Evolutionary conservation across 2,329 filamentous ascomycete genomes (phyloP), one percentile per base, ranked within the genome.

Genomic region (Trichoderma breve): DNA sequence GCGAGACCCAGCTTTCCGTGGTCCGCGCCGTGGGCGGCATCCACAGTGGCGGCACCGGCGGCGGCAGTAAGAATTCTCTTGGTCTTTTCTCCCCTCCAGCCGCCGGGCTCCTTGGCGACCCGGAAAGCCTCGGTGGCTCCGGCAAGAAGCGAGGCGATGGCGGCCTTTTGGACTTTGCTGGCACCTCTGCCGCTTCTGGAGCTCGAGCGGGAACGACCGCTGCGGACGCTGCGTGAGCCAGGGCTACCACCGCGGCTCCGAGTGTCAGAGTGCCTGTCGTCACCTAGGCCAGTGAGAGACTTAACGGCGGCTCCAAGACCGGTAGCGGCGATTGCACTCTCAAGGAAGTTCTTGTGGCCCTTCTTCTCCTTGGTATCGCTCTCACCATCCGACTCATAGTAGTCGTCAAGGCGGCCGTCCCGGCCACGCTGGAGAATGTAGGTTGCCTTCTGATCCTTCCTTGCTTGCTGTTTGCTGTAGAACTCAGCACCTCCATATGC

Each of bases 51-150:
- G 73, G 95, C 94, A 82, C 93, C 92, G 30, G 89, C 88, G 30
- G 95, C 95, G 62, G 94, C 95, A 26, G 95, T 98, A 63, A 97
- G 88, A 73, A 98, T 89, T 67, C 95, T 93, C 84, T 94, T 96
- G 75, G 94, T 93, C 83, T 98, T 98, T 74, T 93, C 92, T 47
- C 95, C 95, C 74, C 91, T 92, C 94, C 95, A 98, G 57, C 91
- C 89, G 70, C 95, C 95, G 3, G 94, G 92, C 74, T 96, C 92
- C 78, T 95, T 97, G 80, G 95, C 91, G 71, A 94, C 91, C 73
- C 93, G 92, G 86, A 97, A 97, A 55, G 95, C 95, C 82, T 98
- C 95, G 70, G 94, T 92, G 53, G 95, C 95, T 77, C 94, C 95
- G 34, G 95, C 95, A 61, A 97, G 88, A 51, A 98, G 86, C 24